Evolutionary conservation across 2,329 filamentous ascomycete species (phyloP).

Genomic region (Aspergillus fijiensis): DNA sequence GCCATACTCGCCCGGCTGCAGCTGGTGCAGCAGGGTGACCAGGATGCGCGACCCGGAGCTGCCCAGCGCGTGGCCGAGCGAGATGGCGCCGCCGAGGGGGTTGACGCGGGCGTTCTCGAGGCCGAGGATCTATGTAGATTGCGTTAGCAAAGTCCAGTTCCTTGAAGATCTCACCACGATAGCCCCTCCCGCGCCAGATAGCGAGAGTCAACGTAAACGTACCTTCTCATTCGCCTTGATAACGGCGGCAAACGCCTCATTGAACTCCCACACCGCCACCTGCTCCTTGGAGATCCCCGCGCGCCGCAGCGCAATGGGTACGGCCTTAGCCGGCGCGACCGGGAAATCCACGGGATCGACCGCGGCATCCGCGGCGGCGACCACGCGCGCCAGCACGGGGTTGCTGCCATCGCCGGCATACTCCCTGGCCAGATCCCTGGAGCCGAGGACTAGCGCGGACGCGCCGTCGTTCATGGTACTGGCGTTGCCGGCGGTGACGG

Average conservation of each 20-base stretch:
- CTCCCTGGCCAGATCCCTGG: slow-evolving; percentile 73
- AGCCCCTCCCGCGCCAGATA: not conserved
- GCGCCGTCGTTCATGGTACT: slow-evolving; percentile 95
- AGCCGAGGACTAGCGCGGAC: slow-evolving; percentile 82
- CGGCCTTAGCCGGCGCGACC: slow-evolving; percentile 85
- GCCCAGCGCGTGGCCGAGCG: slow-evolving; percentile 85
- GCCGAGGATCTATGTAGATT: slow-evolving; percentile 64
- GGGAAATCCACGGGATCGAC: slow-evolving; percentile 93
- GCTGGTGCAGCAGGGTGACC: slow-evolving; percentile 84
- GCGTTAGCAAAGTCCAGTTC: no score
- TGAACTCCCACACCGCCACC: slow-evolving; percentile 96
- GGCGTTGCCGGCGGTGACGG: slow-evolving; percentile 91
- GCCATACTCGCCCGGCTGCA: slow-evolving; percentile 89
- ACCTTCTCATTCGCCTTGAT: slow-evolving; percentile 93
- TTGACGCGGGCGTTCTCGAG: slow-evolving; percentile 80
- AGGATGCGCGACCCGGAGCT: slow-evolving; percentile 92
- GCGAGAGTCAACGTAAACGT: slow-evolving; percentile 18
- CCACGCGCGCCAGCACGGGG: slow-evolving; percentile 82
- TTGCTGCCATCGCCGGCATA: slow-evolving; percentile 66
- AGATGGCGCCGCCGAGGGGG: slow-evolving; percentile 85
- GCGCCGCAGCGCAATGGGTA: slow-evolving; percentile 81
- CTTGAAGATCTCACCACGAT: no score
- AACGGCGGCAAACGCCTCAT: slow-evolving; percentile 94
- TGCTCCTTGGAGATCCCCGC: slow-evolving; percentile 90
- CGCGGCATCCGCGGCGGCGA: slow-evolving; percentile 83